Conservation (phyloP, 1,284 basidiomycete species). For the Leccinum angustisporum region DNA sequence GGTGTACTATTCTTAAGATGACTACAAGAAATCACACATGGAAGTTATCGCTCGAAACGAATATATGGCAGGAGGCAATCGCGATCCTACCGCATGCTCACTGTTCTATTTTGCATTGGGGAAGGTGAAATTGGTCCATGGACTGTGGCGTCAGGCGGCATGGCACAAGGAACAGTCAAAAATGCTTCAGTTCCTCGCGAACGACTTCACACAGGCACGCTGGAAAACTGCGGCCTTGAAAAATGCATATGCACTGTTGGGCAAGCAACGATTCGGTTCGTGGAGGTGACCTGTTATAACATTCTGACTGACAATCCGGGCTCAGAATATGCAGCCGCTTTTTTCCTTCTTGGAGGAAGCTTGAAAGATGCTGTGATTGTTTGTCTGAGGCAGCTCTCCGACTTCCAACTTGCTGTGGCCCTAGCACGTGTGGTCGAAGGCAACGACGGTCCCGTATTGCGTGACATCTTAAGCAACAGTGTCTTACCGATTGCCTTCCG, state of each 20-base stretch:
- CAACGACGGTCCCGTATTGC: conserved; percentile 78
- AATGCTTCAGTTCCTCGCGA: conserved; percentile 92
- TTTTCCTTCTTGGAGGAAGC: conserved; percentile 90
- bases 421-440: conserved; percentile 84
- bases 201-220: conserved; percentile 84
- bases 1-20: conserved; percentile 2
- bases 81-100: conserved; percentile 89
- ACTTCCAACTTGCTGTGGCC: conserved; percentile 89
- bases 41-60: conserved; percentile 92
- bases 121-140: conserved; percentile 89
- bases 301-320: conserved; percentile 10
- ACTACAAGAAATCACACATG: conserved; percentile 68
- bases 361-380: conserved; percentile 92
- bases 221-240: conserved; percentile 95
- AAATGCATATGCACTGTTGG: conserved; percentile 92
- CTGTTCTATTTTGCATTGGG: conserved; percentile 94
- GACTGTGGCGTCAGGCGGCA: conserved; percentile 92
- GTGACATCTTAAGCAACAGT: conserved; percentile 65
- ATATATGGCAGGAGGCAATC: conserved; percentile 81
- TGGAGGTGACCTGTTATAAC: conserved; percentile 9
- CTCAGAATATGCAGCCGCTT: conserved; percentile 92
- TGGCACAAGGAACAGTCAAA: conserved; percentile 89
- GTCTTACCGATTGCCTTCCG: conserved; percentile 85
- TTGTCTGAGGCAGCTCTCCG: conserved; percentile 84
- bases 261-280: conserved; percentile 90